Conservation (phyloP, 768 basidiomycete genomes). For the Hypholoma fasciculare region DNA sequence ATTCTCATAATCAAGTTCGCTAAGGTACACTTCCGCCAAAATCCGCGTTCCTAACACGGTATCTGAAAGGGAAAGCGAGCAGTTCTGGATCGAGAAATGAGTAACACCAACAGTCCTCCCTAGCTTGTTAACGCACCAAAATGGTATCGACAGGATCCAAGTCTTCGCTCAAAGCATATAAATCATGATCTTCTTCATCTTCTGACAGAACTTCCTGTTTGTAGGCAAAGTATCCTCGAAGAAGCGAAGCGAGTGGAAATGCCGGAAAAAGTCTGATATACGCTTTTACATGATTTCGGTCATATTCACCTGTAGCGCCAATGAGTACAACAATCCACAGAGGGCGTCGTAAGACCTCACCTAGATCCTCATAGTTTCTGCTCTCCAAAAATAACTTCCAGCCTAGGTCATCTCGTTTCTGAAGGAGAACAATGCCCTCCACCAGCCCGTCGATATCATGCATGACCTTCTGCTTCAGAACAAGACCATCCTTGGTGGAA, state of each 20-base stretch:
- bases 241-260: constrained; percentile 52
- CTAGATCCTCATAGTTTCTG: constrained; percentile 62
- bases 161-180: constrained; percentile 29
- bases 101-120: neutral
- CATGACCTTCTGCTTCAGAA: constrained; percentile 48
- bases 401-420: constrained; percentile 75
- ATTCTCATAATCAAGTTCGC: constrained; percentile 73
- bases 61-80: constrained; percentile 46
- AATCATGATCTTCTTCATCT: constrained; percentile 38
- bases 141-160: constrained; percentile 59
- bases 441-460: constrained; percentile 71
- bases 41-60: constrained; percentile 71
- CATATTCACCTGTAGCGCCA: constrained; percentile 55
- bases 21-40: constrained; percentile 61
- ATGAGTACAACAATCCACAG: neutral
- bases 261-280: constrained; percentile 69
- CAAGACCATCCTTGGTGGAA: constrained; percentile 26
- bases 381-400: constrained; percentile 82
- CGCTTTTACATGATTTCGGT: constrained; percentile 50
- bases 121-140: constrained; percentile 46
- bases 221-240: constrained; percentile 71
- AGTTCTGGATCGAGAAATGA: constrained; percentile 42
- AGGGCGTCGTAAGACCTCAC: constrained; percentile 39
- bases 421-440: constrained; percentile 72
- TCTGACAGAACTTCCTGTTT: constrained; percentile 41